These are phyloP conservation scores for Sophora flavescens DNA, from an alignment of 306 rosid species.

Conservation along the genomic window DNA sequence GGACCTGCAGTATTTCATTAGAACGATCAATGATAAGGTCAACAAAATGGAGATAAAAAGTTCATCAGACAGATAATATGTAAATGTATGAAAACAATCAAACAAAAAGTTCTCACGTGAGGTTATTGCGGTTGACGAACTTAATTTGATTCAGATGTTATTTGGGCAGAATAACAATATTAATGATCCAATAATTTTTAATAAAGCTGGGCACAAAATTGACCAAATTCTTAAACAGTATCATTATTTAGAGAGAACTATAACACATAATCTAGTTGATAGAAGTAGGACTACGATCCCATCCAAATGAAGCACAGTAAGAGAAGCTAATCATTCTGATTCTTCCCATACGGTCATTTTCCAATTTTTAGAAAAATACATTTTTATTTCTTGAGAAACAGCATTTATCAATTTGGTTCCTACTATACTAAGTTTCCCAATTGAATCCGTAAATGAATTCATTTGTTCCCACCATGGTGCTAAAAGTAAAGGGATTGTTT, in stretches of 20 bases:
- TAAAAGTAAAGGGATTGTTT: too few species aligned
- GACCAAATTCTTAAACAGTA: conserved; percentile 15
- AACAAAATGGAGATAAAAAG: conserved; percentile 15
- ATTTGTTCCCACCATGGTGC: background rate
- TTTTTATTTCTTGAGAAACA: background rate
- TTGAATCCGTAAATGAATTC: background rate
- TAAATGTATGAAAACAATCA: background rate
- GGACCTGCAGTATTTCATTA: conserved; percentile 62
- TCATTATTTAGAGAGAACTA: conserved; percentile 3
- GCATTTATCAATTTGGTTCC: too few species aligned
- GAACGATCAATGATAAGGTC: conserved; percentile 24
- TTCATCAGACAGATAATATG: conserved; percentile 1
- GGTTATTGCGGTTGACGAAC: conserved; percentile 1
- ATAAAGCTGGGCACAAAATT: conserved; percentile 8
- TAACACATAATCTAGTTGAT: background rate
- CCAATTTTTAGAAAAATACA: background rate
- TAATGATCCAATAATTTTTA: background rate
- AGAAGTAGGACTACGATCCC: background rate
- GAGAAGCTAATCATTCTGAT: background rate
- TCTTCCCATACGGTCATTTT: background rate
- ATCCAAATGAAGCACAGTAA: background rate
- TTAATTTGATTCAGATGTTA: conserved; percentile 1
- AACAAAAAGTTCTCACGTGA: background rate
- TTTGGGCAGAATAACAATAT: background rate
- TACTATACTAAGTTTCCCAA: background rate